Evolutionary conservation across 352 stramenopile genomes (phyloP), one percentile per base, ranked within the genome.

Genomic region (Globisporangium rhizosaccharum): DNA sequence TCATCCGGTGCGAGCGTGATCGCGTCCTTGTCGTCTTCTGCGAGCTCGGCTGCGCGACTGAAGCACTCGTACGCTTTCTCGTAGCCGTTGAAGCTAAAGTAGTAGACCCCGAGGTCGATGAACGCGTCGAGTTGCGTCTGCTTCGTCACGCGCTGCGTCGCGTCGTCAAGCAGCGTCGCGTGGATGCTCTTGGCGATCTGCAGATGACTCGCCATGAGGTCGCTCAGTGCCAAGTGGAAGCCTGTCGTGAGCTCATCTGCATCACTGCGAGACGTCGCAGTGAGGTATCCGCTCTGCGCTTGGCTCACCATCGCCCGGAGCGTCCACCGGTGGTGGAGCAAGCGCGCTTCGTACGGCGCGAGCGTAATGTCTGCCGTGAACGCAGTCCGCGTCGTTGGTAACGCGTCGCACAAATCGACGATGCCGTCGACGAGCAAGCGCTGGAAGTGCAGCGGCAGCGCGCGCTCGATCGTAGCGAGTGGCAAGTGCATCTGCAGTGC

Each of bases 381-480:
- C 37, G 65, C 53, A 46, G 44, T 76, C 28, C 57, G 76, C 18
- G 59, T 20, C 8, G 41, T 17, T 46, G 41, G 18, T 6, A 20
- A 65, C 30, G 63, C 46, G 14, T 90, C 78, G 1, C 77, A 78
- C 44, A 89, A 81, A 47, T 91, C 76, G 48, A 93, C 78, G 28
- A 93, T 76, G n/a, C 82, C 85, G 62, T 94, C 85, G 14, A 94
- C 57, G 5, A 94, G 69, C 37, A 90, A 63, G n/a, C 81, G 80
- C 67, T 94, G 85, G 56, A 91, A 90, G 56, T 92, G 76, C 48
- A 88, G 65, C 12, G 85, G 82, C 11, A 94, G 65, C 39, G 73
- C 68, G 20, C 71, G 51, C 54, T 94, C 85, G 36, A 91, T 82
- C 18, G 53, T 64, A 1, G 63, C 55, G 14, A 94, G 73, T 11